Base-by-base conservation (phyloP, 1,139 yeast species). In the Kazachstania sp. region DNA sequence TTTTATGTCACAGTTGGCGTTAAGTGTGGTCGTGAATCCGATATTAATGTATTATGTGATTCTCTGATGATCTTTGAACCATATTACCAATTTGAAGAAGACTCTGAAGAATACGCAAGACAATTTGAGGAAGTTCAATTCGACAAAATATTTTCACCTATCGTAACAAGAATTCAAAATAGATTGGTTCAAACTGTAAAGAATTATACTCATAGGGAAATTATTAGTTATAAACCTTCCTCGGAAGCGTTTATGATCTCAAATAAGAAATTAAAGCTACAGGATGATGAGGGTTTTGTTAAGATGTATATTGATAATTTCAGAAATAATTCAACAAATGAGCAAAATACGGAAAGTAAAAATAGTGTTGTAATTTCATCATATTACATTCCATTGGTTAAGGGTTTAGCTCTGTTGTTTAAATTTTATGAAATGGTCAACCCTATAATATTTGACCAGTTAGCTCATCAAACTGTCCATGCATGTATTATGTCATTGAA, bases 391-490 rank as follows among this genome's bases (percentile, higher is more conserved):
- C 95, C 97, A 1, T 71, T 90, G 47, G 77, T 79, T 2, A 79
- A 78, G 49, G 83, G 95, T 0, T 69, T 88, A 39, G 75, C 85
- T 0, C 68, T 90, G 15, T 69, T 90, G 34, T 82, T 90, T 23
- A 85, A 80, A 59, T 83, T 90, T 20, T 86, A 87, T 61, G 95
- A 86, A 59, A 71, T 88, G 55, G 77, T 90, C 26, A 81, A 83
- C 54, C 78, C 84, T 1, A 71, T 77, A 9, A 86, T 88, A 1
- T 90, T 90, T 67, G 95, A 88, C 60, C 95, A 87, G 60, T 67
- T 90, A 52, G 95, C 97, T 0, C 95, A 88, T 62, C 79, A 84
- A 47, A 81, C 87, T 49, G 86, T 90, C 5, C 95, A 86, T 60
- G 78, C 84, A 43, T 83, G 95, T 56, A 75, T 90, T 37, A 63